Conservation (phyloP, 2,329 filamentous ascomycete genomes). For the Microthyrium microscopicum region DNA sequence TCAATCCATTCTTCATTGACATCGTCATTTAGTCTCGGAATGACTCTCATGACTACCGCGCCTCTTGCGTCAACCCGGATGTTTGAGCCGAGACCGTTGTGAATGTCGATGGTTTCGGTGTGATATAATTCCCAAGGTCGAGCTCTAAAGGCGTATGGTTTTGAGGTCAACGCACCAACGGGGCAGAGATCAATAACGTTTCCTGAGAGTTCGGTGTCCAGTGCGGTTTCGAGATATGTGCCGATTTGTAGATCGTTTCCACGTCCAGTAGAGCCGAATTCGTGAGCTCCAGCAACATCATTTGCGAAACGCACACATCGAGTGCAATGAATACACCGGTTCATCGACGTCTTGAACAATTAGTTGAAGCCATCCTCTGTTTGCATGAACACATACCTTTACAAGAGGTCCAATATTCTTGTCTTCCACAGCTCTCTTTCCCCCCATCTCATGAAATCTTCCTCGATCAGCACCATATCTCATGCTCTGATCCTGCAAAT, state of each 20-base stretch:
- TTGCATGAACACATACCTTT: constrained; percentile 36
- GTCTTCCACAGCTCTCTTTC: constrained; percentile 96
- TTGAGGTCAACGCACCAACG: constrained; percentile 88
- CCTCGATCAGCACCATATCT: constrained; percentile 91
- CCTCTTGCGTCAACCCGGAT: constrained; percentile 88
- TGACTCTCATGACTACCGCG: constrained; percentile 85
- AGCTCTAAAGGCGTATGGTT: constrained; percentile 94
- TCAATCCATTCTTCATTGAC: constrained; percentile 99
- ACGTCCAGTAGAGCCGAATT: constrained; percentile 84
- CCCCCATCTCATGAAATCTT: constrained; percentile 86
- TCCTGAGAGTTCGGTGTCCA: constrained; percentile 87
- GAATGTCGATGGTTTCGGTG: constrained; percentile 87
- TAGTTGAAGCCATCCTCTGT: constrained; percentile 11
- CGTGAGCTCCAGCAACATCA: constrained; percentile 87
- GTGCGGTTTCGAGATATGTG: constrained; percentile 86
- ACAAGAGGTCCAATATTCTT: constrained; percentile 97
- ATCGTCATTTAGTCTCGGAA: constrained; percentile 89
- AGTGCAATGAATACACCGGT: constrained; percentile 98
- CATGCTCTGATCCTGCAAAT: constrained; percentile 99
- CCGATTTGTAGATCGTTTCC: constrained; percentile 97
- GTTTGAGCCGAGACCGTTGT: constrained; percentile 84
- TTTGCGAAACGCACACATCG: constrained; percentile 96
- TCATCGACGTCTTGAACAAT: constrained; percentile 69
- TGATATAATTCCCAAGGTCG: constrained; percentile 95
- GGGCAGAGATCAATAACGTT: constrained; percentile 98